Evolutionary conservation across 805 yeast genomes (phyloP).

Genomic region (Novakomyces olei): DNA sequence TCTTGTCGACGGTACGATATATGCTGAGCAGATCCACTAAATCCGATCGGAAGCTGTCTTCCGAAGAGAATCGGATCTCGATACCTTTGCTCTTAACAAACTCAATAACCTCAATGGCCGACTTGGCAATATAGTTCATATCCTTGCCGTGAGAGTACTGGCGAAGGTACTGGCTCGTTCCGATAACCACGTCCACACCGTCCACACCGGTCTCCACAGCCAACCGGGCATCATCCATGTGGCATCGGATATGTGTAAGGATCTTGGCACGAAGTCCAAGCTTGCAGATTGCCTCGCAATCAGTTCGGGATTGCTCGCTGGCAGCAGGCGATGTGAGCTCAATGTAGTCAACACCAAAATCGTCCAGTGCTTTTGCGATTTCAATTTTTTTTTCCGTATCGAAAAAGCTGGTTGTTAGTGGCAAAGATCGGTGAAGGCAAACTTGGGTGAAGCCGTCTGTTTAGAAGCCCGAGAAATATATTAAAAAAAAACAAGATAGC

Average conservation of each 20-base stretch:
- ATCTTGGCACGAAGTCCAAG: slow-evolving; percentile 89
- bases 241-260: slow-evolving; percentile 90
- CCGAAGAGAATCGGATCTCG: slow-evolving; percentile 90
- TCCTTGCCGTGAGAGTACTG: slow-evolving; percentile 95
- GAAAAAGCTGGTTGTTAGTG: no score
- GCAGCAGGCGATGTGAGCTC: slow-evolving; percentile 97
- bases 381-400: slow-evolving; percentile 85
- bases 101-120: slow-evolving; percentile 91
- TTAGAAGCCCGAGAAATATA: no score
- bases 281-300: slow-evolving; percentile 97
- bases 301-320: slow-evolving; percentile 73
- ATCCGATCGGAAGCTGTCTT: slow-evolving; percentile 93
- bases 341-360: slow-evolving; percentile 93
- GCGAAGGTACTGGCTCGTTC: slow-evolving; percentile 86
- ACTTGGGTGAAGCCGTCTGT: no score
- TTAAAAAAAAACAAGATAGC: no score
- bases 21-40: slow-evolving; percentile 85
- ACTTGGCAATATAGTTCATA: slow-evolving; percentile 89
- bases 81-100: slow-evolving; percentile 91
- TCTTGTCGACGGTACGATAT: slow-evolving; percentile 87
- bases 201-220: slow-evolving; percentile 98
- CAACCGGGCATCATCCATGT: slow-evolving; percentile 94
- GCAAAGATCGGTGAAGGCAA: no score
- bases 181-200: slow-evolving; percentile 96
- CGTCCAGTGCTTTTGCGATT: slow-evolving; percentile 91